Evolutionary conservation across 1,284 basidiomycete genomes (phyloP), one percentile per base, ranked within the genome.

Genomic region (Marasmius tenuissimus): DNA sequence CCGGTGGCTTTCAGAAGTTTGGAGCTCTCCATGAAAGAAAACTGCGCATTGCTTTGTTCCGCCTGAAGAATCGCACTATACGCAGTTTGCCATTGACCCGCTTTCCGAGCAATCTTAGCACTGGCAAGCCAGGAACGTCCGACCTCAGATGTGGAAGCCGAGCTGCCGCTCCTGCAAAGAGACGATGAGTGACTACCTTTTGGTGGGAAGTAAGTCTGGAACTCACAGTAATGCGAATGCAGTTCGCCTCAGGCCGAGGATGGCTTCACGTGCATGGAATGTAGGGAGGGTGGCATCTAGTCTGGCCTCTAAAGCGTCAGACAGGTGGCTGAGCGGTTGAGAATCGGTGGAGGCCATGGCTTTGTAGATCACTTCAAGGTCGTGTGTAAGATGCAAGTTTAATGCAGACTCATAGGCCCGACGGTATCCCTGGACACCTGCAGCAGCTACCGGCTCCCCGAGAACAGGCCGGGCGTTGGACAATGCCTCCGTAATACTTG

Each of bases 11-110:
- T 91, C 52, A 93, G 78, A 3, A 99, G 85, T 73, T 96, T 98
- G 1, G 94, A 93, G 67, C 91, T 93, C 73, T 99, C 94, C 49
- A 98, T 84, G 76, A 97, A 98, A 3, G 92, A 88, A 69, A 92
- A 95, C 0, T 86, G 85, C 0, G 89, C 85, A 38, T 88, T 82
- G 65, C 82, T 85, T 70, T 95, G 90, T 60, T 88, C 85, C 0
- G 96, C 94, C 75, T 99, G 97, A 0, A 99, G 82, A 59, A 94
- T 88, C 1, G 97, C 96, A 69, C 93, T 98, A 72, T 99, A 99
- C 2, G 97, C 96, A 0, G 97, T 98, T 77, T 99, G 97, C 79
- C 88, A 90, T 73, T 99, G 97, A 0, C 93, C 92, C 0, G 96
- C 93, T 72, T 97, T 98, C 56, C 97, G 84, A 12, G 97, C 97